Evolutionary conservation across 2,329 filamentous ascomycete species (phyloP), one percentile per base, ranked within the genome.

Genomic region (Arthroderma sp.): DNA sequence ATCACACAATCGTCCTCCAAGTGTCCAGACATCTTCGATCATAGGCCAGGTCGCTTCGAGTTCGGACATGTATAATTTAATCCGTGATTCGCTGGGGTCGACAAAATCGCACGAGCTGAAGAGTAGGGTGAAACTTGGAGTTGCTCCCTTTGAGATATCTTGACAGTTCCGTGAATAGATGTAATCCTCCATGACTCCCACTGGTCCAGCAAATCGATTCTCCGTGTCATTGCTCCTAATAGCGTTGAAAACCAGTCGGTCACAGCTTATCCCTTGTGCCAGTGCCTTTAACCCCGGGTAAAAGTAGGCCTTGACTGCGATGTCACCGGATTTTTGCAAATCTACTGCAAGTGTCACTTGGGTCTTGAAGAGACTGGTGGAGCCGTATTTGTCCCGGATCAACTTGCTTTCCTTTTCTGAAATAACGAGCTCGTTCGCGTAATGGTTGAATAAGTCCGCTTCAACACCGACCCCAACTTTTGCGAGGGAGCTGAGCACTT

Each of bases 311-410:
- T 55, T 55, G 32, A 49, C 45, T 7, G 52, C 36, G 4, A 46
- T 44, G 2, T 42, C 44, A 6, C 27, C 34, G 4, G 46, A 46
- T 9, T 36, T 27, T 22, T 22, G 15, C 6, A 55, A 40, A 6
- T 55, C 53, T 8, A 55, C 44, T 1, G 47, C 51, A 10, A 55
- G 42, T 3, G 52, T 44, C n/a, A 32, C 42, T n/a, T 55, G 53
- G 4, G 48, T 49, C 32, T 45, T 47, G 39, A 47, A 40, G 1
- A 44, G 40, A 5, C 47, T 48, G 6, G 37, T 38, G 4, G 31
- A 31, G 28, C 48, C 32, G 4, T 42, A 30, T 3, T 28, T 45
- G 11, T 33, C 38, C 31, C 33, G 22, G 8, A 42, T 9, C n/a
- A 34, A 38, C 29, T 28, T 34, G 8, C 41, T 30, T 22, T 48